phyloP scores from a whole-genome alignment of 2,329 filamentous ascomycete species.

The Fusarium nelsonii region DNA sequence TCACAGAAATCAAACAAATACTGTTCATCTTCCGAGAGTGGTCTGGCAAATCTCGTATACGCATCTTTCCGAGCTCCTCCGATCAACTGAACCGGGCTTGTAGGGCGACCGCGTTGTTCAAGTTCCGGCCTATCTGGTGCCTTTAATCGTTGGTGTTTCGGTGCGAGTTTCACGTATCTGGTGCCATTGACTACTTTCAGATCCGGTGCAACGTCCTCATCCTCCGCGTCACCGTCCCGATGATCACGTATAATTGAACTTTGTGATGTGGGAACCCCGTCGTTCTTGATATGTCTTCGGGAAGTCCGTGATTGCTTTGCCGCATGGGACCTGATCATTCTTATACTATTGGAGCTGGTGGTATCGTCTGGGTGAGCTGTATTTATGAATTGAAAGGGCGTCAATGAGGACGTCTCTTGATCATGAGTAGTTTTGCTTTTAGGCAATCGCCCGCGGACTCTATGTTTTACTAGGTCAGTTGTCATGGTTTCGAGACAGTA shows the following conservation, averaged over 20 bases:
- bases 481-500: too few species aligned
- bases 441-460: constrained; percentile 10
- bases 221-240: too few species aligned
- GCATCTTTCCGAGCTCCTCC: constrained; percentile 8
- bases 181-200: too few species aligned
- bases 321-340: constrained; percentile 16
- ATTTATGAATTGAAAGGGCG: constrained; percentile 16
- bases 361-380: background rate
- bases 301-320: background rate
- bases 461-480: background rate
- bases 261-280: background rate
- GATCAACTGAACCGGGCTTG: constrained; percentile 9
- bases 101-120: background rate
- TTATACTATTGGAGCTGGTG: background rate
- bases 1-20: constrained; percentile 25
- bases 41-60: constrained; percentile 7
- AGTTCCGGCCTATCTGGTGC: background rate
- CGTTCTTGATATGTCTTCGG: background rate
- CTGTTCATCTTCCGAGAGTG: constrained; percentile 22
- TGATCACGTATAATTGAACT: background rate
- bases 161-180: constrained; percentile 1
- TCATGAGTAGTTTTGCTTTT: background rate
- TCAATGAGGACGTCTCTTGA: background rate
- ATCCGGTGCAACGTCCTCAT: background rate
- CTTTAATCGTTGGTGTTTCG: background rate